A percentile compares a stretch with the other conserved stretches of the same genome.
Conservation (phyloP, 768 basidiomycete species). For the Pisolithus albus region DNA sequence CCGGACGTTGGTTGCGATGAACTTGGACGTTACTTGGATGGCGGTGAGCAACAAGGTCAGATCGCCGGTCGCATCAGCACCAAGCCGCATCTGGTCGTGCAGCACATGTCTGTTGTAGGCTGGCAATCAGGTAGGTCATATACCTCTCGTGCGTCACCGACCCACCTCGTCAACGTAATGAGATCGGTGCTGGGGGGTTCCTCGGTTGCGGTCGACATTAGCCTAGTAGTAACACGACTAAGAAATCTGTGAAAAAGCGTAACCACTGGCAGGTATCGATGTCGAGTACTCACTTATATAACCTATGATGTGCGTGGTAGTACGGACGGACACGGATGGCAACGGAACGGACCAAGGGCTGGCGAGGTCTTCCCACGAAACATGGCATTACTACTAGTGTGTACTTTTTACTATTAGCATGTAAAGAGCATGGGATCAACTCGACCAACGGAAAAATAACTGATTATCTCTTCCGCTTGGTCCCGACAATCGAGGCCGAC, state of each 20-base stretch:
- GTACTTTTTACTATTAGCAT: conserved; percentile 11
- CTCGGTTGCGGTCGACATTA: conserved; percentile 33
- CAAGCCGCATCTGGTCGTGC: conserved; percentile 75
- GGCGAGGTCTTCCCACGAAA: conserved; percentile 19
- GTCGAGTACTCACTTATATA: conserved; percentile 2
- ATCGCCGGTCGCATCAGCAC: conserved; percentile 83
- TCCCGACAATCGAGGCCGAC: conserved; percentile 36
- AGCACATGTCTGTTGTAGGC: conserved; percentile 67
- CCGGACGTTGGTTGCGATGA: conserved; percentile 97
- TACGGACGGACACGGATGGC: conserved; percentile 17
- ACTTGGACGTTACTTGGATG: conserved; percentile 93
- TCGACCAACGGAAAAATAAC: background rate
- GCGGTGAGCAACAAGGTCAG: conserved; percentile 90
- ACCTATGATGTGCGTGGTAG: background rate
- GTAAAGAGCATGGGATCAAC: conserved; percentile 1
- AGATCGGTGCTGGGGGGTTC: conserved; percentile 78
- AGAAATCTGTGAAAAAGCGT: background rate
- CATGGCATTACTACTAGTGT: conserved; percentile 11
- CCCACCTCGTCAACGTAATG: conserved; percentile 88
- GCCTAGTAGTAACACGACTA: background rate
- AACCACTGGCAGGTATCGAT: background rate
- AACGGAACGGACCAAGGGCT: conserved; percentile 6
- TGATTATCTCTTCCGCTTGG: conserved; percentile 62
- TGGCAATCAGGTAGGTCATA: background rate
- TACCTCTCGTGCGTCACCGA: background rate